A percentile compares a stretch with the other conserved stretches of the same genome.
Evolutionary conservation across 2,329 filamentous ascomycete species (phyloP).

Genomic region (Talaromyces sp.): DNA sequence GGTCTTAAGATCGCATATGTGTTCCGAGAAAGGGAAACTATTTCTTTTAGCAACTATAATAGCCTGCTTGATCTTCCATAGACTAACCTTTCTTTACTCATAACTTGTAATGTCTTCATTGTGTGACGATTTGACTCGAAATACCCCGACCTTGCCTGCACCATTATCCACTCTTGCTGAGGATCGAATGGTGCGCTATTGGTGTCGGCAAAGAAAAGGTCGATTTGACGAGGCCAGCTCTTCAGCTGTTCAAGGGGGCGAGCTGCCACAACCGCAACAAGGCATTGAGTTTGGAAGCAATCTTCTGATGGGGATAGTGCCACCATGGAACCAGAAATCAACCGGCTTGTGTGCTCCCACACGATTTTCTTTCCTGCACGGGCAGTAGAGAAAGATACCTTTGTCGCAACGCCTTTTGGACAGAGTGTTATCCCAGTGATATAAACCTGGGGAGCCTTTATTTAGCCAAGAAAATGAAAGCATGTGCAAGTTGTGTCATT

Average conservation of each 20-base stretch:
- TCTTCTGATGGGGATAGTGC: constrained; percentile 53
- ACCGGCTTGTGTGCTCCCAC: constrained; percentile 60
- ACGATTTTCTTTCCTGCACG: constrained; percentile 61
- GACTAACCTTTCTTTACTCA: constrained; percentile 48
- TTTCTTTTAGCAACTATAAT: constrained; percentile 2
- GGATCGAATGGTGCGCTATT: constrained; percentile 65
- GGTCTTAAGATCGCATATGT: constrained; percentile 37
- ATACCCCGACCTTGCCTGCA: constrained; percentile 68
- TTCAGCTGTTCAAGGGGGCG: constrained; percentile 60
- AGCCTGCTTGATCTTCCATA: constrained; percentile 4
- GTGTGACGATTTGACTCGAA: constrained; percentile 72
- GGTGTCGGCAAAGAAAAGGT: constrained; percentile 63
- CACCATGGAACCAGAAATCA: constrained; percentile 52
- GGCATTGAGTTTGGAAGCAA: constrained; percentile 59
- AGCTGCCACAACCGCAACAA: constrained; percentile 68
- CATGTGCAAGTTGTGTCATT: neutral
- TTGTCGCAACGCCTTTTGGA: constrained; percentile 57
- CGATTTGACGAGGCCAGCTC: constrained; percentile 64
- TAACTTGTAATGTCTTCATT: constrained; percentile 65
- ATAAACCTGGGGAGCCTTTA: constrained; percentile 51
- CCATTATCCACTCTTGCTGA: constrained; percentile 65
- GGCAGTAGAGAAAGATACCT: constrained; percentile 65
- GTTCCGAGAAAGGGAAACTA: constrained; percentile 43
- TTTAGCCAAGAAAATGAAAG: neutral
- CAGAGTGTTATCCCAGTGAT: constrained; percentile 62